phyloP scores from a whole-genome alignment of 345 rosid species.

The Carallia pectinifolia region DNA sequence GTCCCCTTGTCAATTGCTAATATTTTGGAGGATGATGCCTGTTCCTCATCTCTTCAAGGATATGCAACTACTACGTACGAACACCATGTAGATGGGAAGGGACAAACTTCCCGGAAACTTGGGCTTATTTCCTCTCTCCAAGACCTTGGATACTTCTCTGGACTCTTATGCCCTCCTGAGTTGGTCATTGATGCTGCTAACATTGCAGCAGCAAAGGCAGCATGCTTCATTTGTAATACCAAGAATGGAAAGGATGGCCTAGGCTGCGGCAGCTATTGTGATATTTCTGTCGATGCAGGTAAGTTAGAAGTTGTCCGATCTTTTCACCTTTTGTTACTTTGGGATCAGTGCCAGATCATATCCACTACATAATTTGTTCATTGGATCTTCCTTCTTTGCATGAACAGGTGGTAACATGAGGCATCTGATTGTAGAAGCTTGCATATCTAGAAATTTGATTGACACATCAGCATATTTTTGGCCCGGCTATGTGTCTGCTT shows the following conservation, averaged over 20 bases:
- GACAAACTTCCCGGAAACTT: constrained; percentile 26
- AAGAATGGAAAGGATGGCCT: constrained; percentile 26
- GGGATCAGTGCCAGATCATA: not conserved
- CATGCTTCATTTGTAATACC: constrained; percentile 36
- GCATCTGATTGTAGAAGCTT: constrained; percentile 74
- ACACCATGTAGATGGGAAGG: constrained; percentile 23
- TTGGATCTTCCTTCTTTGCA: not conserved
- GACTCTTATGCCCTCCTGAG: constrained; percentile 53
- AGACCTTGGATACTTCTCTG: constrained; percentile 54
- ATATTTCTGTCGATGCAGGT: constrained; percentile 36
- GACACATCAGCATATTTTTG: constrained; percentile 61
- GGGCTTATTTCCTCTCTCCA: constrained; percentile 52
- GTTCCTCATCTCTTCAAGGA: constrained; percentile 28
- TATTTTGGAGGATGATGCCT: constrained; percentile 37
- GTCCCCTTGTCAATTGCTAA: constrained; percentile 56
- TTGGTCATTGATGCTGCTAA: constrained; percentile 47
- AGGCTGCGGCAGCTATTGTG: constrained; percentile 24
- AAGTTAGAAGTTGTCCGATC: constrained; percentile 11
- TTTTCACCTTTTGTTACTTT: not conserved
- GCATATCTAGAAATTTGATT: constrained; percentile 60
- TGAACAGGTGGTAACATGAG: constrained; percentile 58
- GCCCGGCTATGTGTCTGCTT: constrained; percentile 54
- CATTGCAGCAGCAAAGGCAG: constrained; percentile 53
- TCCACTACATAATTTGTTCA: not conserved
- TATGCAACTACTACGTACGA: constrained; percentile 18